Evolutionary conservation across 2,329 filamentous ascomycete genomes (phyloP).

Genomic region (Rutstroemia sp.): DNA sequence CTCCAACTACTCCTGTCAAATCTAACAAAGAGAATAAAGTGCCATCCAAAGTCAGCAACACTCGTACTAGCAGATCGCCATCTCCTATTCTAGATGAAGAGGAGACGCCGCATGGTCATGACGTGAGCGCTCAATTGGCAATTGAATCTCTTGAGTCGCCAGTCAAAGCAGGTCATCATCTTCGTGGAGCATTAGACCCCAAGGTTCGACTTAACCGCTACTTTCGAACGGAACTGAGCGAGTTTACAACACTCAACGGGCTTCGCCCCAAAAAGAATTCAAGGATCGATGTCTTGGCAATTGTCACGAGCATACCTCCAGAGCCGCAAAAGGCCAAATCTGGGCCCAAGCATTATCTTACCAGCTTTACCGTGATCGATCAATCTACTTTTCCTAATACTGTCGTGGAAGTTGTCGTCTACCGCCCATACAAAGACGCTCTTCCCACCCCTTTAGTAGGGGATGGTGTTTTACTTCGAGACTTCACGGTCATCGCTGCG

Average conservation of each 20-base stretch:
- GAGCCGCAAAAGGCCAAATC: conserved; percentile 47
- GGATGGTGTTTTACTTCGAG: conserved; percentile 51
- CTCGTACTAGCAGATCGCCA: conserved; percentile 6
- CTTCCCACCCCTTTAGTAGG: conserved; percentile 48
- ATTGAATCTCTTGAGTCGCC: conserved; percentile 23
- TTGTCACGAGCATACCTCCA: conserved; percentile 44
- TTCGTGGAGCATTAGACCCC: conserved; percentile 16
- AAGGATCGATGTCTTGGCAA: conserved; percentile 45
- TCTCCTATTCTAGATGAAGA: conserved; percentile 19
- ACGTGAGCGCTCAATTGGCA: conserved; percentile 27
- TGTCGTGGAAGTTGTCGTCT: conserved; percentile 49
- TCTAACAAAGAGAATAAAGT: background rate
- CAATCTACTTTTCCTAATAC: conserved; percentile 42
- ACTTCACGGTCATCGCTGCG: conserved; percentile 47
- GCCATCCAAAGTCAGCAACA: background rate
- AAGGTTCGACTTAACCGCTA: conserved; percentile 22
- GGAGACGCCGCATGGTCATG: conserved; percentile 21
- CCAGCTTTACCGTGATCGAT: conserved; percentile 51
- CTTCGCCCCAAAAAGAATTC: conserved; percentile 44
- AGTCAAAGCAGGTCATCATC: conserved; percentile 17
- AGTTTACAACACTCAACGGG: conserved; percentile 44
- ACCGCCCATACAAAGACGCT: conserved; percentile 49
- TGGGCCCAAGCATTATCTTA: conserved; percentile 52
- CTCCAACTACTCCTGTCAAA: conserved; percentile 4
- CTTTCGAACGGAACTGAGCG: conserved; percentile 37